phyloP scores from a whole-genome alignment of 208 protist species.

The Trypanosoma theileri region DNA sequence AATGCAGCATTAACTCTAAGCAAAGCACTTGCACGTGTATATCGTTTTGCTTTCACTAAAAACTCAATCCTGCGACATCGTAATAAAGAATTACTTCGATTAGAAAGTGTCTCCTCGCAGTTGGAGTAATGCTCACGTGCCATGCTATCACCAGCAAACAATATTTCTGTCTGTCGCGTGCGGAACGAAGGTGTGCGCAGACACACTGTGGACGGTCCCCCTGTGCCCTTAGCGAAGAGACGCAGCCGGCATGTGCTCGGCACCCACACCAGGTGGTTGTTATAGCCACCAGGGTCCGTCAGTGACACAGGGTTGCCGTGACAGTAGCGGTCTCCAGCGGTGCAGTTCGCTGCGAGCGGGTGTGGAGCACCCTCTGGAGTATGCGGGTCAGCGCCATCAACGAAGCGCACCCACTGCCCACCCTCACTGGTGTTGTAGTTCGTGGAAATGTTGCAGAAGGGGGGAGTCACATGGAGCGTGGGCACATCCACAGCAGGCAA shows the following conservation, averaged over 20 bases:
- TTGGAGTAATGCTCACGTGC: background rate
- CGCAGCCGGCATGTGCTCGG: too few relatives aligned
- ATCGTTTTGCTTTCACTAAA: background rate
- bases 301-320: background rate
- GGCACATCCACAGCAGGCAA: too few relatives aligned
- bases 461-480: background rate
- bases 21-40: background rate
- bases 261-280: too few relatives aligned
- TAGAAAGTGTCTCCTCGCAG: background rate
- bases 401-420: background rate
- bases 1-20: background rate
- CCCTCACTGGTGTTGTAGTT: too few relatives aligned
- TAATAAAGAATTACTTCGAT: too few relatives aligned
- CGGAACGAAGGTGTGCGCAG: background rate
- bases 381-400: background rate
- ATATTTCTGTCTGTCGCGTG: background rate
- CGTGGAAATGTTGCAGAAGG: background rate
- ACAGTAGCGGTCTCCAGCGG: background rate
- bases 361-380: background rate
- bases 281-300: background rate
- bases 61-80: background rate
- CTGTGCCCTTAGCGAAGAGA: too few relatives aligned
- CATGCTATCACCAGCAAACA: background rate
- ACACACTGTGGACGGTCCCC: background rate
- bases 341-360: background rate